Percentiles rank a stretch among this genome's conserved stretches.
Evolutionary conservation across 148 eudicot genomes (phyloP).

Genomic region (Chenopodium album): DNA sequence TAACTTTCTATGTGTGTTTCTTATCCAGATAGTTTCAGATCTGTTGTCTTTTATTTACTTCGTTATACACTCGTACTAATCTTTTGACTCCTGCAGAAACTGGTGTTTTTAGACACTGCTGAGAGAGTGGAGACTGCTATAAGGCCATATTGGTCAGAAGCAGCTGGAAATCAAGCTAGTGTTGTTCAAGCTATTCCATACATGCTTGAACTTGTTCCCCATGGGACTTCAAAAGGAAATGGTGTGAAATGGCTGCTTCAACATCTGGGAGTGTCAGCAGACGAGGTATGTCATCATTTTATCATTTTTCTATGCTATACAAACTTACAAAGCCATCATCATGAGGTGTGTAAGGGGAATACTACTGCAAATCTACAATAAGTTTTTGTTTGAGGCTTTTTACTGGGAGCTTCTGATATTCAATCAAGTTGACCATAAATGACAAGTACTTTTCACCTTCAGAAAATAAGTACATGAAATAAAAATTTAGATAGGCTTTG

Average conservation of each 20-base stretch:
- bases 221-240: slow-evolving; percentile 81
- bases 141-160: slow-evolving; percentile 88
- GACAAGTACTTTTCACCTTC: neutral
- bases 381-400: neutral
- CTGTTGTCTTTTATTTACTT: neutral
- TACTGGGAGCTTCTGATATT: neutral
- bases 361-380: neutral
- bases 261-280: slow-evolving; percentile 66
- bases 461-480: neutral
- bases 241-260: slow-evolving; percentile 78
- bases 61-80: neutral
- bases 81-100: slow-evolving; percentile 50
- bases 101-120: slow-evolving; percentile 78
- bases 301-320: neutral
- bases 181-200: slow-evolving; percentile 86
- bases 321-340: neutral
- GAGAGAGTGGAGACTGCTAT: slow-evolving; percentile 65
- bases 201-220: slow-evolving; percentile 91
- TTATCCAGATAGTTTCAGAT: neutral
- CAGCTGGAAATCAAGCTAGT: slow-evolving; percentile 62
- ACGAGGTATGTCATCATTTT: slow-evolving; percentile 49
- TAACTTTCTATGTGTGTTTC: neutral
- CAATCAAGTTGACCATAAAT: neutral
- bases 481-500: neutral
- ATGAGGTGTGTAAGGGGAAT: neutral